phyloP scores from a whole-genome alignment of 371 early-diverging fungal species.

The Coemansia linderi region DNA sequence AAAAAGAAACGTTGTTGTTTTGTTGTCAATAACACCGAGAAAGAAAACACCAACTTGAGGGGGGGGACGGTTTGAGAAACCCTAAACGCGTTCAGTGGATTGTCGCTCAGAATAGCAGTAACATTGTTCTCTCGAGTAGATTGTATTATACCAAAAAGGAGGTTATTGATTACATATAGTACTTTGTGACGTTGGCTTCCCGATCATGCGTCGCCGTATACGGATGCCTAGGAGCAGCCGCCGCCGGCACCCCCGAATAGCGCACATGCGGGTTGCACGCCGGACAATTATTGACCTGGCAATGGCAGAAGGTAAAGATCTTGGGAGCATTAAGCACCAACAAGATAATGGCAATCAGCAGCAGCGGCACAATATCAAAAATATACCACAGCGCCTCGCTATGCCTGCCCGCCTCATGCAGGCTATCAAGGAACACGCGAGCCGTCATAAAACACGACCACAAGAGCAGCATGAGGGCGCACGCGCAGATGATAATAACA shows the following conservation, averaged over 20 bases:
- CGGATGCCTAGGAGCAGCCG: neutral
- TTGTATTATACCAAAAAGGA: neutral
- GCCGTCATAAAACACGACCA: slow-evolving; percentile 48
- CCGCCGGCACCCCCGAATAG: slow-evolving; percentile 14
- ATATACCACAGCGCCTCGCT: slow-evolving; percentile 52
- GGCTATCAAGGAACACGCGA: slow-evolving; percentile 33
- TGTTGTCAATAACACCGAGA: neutral
- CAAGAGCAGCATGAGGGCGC: slow-evolving; percentile 27
- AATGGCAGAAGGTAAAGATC: slow-evolving; percentile 50
- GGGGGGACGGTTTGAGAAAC: neutral
- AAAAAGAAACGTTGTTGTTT: neutral
- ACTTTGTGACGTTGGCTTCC: slow-evolving; percentile 26
- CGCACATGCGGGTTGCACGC: slow-evolving; percentile 45
- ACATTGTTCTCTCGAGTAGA: neutral
- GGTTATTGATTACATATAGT: slow-evolving; percentile 32
- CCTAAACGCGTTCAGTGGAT: too few relatives aligned
- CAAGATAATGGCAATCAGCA: slow-evolving; percentile 41
- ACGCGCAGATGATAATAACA: slow-evolving; percentile 36
- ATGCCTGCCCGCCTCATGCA: slow-evolving; percentile 35
- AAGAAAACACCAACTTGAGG: neutral
- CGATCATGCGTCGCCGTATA: slow-evolving; percentile 20
- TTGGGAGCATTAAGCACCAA: slow-evolving; percentile 43
- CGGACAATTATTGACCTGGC: slow-evolving; percentile 46
- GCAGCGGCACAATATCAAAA: slow-evolving; percentile 42
- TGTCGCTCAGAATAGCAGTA: too few relatives aligned